A percentile compares a stretch with the other conserved stretches of the same genome.
These are phyloP conservation scores for Citrus reticulata DNA, from an alignment of 345 rosid genomes.

Conservation along the genomic window DNA sequence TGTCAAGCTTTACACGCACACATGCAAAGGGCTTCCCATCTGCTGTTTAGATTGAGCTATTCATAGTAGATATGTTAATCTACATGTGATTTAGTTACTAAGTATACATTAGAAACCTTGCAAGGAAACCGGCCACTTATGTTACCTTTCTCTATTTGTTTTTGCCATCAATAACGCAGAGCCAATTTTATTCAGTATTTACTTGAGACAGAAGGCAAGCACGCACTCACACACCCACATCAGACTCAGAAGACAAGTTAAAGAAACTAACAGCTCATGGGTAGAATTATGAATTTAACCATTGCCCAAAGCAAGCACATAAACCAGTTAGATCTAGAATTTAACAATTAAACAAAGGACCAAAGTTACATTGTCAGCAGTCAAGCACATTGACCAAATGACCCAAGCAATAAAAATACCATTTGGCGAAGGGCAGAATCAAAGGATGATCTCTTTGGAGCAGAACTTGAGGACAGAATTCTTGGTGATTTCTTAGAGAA, in stretches of 20 bases:
- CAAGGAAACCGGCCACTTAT: background rate
- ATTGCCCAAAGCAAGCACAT: background rate
- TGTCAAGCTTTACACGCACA: background rate
- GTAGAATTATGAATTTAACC: background rate
- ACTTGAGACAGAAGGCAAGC: background rate
- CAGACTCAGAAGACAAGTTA: background rate
- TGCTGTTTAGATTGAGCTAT: background rate
- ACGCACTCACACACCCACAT: background rate
- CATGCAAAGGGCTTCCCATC: background rate
- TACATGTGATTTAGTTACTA: background rate
- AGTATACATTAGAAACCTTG: background rate
- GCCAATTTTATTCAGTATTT: background rate
- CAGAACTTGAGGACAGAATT: conserved; percentile 62
- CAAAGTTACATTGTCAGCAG: background rate
- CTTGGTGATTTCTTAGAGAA: conserved; percentile 56
- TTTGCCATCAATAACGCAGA: background rate
- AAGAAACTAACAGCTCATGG: background rate
- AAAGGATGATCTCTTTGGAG: conserved; percentile 76
- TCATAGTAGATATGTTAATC: background rate
- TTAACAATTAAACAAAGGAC: background rate
- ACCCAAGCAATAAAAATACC: conserved; percentile 45
- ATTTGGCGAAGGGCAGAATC: conserved; percentile 76
- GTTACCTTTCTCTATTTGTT: background rate
- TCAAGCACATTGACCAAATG: background rate
- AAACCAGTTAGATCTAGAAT: background rate